Conservation (phyloP, 352 stramenopile species). For the Globisporangium uncinulatum region DNA sequence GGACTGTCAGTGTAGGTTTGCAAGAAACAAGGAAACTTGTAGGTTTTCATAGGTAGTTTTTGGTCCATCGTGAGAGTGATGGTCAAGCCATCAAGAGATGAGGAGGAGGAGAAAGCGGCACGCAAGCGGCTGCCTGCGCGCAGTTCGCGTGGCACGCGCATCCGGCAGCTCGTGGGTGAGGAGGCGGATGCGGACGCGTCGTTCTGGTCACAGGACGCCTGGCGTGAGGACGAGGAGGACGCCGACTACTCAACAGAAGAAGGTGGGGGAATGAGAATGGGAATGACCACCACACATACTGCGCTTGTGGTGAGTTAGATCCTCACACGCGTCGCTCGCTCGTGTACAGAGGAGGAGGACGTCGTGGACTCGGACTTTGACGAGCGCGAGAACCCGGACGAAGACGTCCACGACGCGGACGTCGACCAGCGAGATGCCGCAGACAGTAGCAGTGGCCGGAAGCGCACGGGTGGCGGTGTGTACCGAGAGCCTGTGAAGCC, state of each 20-base stretch:
- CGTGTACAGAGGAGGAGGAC: slow-evolving; percentile 75
- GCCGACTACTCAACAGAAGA: slow-evolving; percentile 87
- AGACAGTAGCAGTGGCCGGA: neutral
- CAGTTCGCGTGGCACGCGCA: slow-evolving; percentile 64
- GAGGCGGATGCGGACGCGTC: slow-evolving; percentile 82
- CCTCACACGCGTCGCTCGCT: neutral
- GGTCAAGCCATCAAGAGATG: neutral
- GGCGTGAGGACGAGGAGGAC: slow-evolving; percentile 79
- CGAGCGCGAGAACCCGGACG: slow-evolving; percentile 70
- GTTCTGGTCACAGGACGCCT: slow-evolving; percentile 85
- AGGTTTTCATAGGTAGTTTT: too few species aligned
- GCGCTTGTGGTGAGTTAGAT: too few species aligned
- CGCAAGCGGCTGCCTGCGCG: slow-evolving; percentile 53
- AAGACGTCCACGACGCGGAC: slow-evolving; percentile 73
- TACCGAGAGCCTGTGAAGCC: slow-evolving; percentile 25
- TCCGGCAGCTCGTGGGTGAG: slow-evolving; percentile 81
- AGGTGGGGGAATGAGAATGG: slow-evolving; percentile 25
- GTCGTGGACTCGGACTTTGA: slow-evolving; percentile 88
- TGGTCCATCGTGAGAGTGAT: neutral
- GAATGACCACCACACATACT: too few species aligned
- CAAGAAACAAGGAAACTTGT: too few species aligned
- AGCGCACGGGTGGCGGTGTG: slow-evolving; percentile 6
- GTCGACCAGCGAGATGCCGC: slow-evolving; percentile 22
- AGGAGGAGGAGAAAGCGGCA: slow-evolving; percentile 5
- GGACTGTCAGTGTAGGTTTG: too few species aligned